Percentiles rank a stretch among this genome's conserved stretches.
phyloP scores from a whole-genome alignment of 495 filamentous ascomycete species.

The Penicillium fimorum region DNA sequence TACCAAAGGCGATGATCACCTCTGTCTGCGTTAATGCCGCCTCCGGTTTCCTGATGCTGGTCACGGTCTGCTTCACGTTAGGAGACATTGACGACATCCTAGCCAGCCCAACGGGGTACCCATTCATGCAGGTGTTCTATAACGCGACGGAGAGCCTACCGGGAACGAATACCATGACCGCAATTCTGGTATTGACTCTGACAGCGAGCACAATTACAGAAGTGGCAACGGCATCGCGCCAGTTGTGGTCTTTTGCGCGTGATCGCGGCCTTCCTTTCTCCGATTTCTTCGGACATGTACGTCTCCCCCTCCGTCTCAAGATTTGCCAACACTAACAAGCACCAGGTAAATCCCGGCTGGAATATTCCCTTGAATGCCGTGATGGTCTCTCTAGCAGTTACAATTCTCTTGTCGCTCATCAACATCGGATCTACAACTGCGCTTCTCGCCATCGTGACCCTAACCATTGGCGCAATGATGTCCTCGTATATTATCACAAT shows the following conservation, averaged over 20 bases:
- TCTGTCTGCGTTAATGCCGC: slow-evolving; percentile 34
- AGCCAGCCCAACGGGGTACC: slow-evolving; percentile 27
- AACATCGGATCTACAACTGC: slow-evolving; percentile 57
- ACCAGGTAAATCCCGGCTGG: slow-evolving; percentile 25
- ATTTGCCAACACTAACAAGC: background rate
- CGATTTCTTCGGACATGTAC: slow-evolving; percentile 32
- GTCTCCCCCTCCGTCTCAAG: slow-evolving; percentile 7
- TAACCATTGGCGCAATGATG: slow-evolving; percentile 41
- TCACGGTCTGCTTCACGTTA: slow-evolving; percentile 43
- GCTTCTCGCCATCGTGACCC: slow-evolving; percentile 54
- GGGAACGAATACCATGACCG: slow-evolving; percentile 29
- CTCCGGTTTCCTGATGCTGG: slow-evolving; percentile 39
- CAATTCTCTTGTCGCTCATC: slow-evolving; percentile 53
- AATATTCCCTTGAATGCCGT: slow-evolving; percentile 52
- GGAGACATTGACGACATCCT: slow-evolving; percentile 37
- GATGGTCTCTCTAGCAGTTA: slow-evolving; percentile 43
- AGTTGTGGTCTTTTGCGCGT: slow-evolving; percentile 47
- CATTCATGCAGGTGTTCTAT: slow-evolving; percentile 33
- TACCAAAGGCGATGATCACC: slow-evolving; percentile 42
- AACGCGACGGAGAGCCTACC: slow-evolving; percentile 20
- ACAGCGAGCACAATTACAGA: slow-evolving; percentile 32
- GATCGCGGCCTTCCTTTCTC: slow-evolving; percentile 45
- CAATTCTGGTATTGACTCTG: slow-evolving; percentile 32
- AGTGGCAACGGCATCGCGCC: slow-evolving; percentile 38
- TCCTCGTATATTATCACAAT: slow-evolving; percentile 45